Evolutionary conservation across 176 grass and related monocot genomes (phyloP).

Genomic region (Elaeis guineensis): DNA sequence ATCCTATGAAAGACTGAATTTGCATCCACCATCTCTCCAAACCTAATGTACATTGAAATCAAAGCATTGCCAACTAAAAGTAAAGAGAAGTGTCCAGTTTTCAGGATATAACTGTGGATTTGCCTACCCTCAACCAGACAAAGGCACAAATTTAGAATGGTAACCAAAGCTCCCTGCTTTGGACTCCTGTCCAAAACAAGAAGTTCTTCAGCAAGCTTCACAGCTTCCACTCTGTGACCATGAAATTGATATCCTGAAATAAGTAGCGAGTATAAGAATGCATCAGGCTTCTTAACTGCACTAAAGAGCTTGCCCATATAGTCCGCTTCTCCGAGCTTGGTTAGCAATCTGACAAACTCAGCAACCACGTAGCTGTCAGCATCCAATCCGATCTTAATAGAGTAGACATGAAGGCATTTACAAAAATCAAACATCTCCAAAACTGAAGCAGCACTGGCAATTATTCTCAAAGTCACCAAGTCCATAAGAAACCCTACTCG

Average conservation of each 20-base stretch:
- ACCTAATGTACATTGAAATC: constrained; percentile 63
- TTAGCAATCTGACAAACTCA: constrained; percentile 64
- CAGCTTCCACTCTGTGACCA: constrained; percentile 47
- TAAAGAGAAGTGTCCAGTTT: constrained; percentile 51
- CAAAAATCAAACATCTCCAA: constrained; percentile 53
- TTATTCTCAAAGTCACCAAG: constrained; percentile 67
- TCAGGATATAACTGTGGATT: constrained; percentile 56
- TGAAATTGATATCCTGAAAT: constrained; percentile 61
- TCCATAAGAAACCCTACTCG: constrained; percentile 67
- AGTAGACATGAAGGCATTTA: constrained; percentile 65
- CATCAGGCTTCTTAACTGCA: constrained; percentile 43
- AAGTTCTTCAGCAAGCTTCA: constrained; percentile 49
- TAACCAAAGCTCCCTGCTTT: constrained; percentile 77
- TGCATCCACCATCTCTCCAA: constrained; percentile 39
- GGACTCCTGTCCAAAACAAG: constrained; percentile 41
- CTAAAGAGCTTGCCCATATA: constrained; percentile 60
- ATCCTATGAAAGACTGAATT: constrained; percentile 44
- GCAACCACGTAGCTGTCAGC: constrained; percentile 64
- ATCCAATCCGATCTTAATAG: constrained; percentile 59
- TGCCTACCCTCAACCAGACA: constrained; percentile 52
- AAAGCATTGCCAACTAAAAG: constrained; percentile 64
- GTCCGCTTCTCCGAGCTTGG: constrained; percentile 42
- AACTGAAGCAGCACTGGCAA: constrained; percentile 31
- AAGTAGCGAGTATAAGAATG: constrained; percentile 58
- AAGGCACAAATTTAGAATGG: constrained; percentile 51